These are phyloP conservation scores for Graphilbum ipis-grandicollis DNA, from an alignment of 2,329 filamentous ascomycete species.

Conservation along the genomic window DNA sequence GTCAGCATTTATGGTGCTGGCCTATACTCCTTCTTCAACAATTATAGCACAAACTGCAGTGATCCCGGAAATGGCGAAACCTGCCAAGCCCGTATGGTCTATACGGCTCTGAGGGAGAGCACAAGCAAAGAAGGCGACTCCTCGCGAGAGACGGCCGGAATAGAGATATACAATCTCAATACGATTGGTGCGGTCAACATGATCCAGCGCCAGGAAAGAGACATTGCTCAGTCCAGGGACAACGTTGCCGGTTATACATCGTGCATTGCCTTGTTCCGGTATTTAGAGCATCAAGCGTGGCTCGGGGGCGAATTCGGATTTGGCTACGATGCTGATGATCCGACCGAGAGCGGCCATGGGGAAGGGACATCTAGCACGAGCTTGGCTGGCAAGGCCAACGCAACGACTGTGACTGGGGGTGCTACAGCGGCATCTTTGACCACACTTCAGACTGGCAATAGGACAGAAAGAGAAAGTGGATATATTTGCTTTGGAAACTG, in stretches of 20 bases:
- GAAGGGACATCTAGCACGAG: not conserved
- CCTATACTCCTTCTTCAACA: slow-evolving; percentile 42
- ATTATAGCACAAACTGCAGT: slow-evolving; percentile 29
- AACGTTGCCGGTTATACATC: slow-evolving; percentile 11
- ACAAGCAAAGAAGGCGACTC: too few species aligned
- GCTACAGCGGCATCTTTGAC: too few species aligned
- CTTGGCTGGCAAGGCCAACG: too few species aligned
- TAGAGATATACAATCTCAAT: slow-evolving; percentile 26
- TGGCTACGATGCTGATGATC: not conserved
- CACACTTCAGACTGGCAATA: too few species aligned
- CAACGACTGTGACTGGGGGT: too few species aligned
- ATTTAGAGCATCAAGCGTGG: slow-evolving; percentile 6
- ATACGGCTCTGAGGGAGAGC: slow-evolving; percentile 14
- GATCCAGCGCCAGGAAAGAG: slow-evolving; percentile 7
- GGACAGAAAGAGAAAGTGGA: too few species aligned
- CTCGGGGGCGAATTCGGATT: not conserved
- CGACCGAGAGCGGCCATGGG: not conserved
- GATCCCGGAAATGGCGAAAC: slow-evolving; percentile 17
- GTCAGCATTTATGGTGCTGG: slow-evolving; percentile 41
- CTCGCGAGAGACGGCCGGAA: slow-evolving; percentile 1
- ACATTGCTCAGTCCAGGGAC: slow-evolving; percentile 9
- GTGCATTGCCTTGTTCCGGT: slow-evolving; percentile 11
- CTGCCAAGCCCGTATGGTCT: slow-evolving; percentile 23
- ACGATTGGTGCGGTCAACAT: slow-evolving; percentile 20
- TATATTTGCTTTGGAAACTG: slow-evolving; percentile 6